Percentiles rank a stretch among this genome's conserved stretches.
Conservation (phyloP, 345 rosid species). For the Melaleuca quinquenervia region DNA sequence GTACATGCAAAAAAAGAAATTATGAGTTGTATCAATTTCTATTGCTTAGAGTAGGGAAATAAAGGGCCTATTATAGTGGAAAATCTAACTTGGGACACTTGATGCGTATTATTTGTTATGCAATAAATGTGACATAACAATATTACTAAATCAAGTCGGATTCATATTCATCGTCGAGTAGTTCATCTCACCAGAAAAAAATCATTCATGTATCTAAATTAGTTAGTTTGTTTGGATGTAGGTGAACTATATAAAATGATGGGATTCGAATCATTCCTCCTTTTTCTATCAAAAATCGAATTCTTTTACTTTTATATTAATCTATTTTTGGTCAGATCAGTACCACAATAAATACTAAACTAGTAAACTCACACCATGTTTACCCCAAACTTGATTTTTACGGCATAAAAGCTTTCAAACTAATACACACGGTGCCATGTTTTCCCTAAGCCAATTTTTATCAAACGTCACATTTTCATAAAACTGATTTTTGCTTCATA, state of each 20-base stretch:
- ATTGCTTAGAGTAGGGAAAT: background rate
- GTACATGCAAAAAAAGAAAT: background rate
- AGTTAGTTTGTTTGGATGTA: background rate
- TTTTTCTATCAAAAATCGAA: fast-evolving
- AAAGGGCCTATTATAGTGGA: background rate
- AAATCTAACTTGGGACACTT: fast-evolving
- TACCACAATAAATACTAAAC: background rate
- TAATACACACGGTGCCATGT: fast-evolving
- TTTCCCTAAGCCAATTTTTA: background rate
- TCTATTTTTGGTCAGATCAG: background rate
- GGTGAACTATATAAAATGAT: background rate
- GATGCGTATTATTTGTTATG: fast-evolving
- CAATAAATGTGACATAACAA: background rate
- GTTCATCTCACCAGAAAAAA: background rate
- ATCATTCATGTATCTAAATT: background rate
- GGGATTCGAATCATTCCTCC: background rate
- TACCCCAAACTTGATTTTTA: too few relatives aligned
- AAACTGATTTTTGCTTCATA: fast-evolving
- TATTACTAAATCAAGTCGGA: fast-evolving
- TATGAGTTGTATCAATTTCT: fast-evolving
- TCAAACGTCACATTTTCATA: fast-evolving
- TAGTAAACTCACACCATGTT: too few relatives aligned
- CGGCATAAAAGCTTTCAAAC: background rate
- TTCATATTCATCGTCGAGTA: background rate
- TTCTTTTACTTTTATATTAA: background rate